A percentile compares a stretch with the other conserved stretches of the same genome.
These are phyloP conservation scores for Syzygium syzygioides DNA, from an alignment of 441 rosid species.

Conservation along the genomic window DNA sequence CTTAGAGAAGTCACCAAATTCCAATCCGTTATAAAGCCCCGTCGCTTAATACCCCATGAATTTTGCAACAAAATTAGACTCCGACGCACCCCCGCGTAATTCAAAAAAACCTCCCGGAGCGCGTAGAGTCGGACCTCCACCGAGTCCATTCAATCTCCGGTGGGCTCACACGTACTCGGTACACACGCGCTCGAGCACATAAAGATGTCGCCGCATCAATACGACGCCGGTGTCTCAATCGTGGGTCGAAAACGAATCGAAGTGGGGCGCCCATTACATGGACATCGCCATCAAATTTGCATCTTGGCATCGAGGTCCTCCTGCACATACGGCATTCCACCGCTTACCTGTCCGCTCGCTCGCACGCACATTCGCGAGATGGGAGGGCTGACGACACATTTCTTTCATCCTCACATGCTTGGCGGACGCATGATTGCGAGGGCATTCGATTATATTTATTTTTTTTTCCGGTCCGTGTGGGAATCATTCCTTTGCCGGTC, in stretches of 20 bases:
- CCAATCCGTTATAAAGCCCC: too few relatives aligned
- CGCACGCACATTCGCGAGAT: background rate
- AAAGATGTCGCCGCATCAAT: background rate
- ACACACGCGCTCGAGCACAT: background rate
- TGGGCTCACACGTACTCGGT: background rate
- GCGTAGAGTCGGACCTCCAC: accelerated
- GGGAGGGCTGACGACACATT: background rate
- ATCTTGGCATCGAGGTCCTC: background rate
- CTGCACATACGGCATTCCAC: background rate
- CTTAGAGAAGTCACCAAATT: too few relatives aligned
- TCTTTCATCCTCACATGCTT: background rate
- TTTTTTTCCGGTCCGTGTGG: background rate
- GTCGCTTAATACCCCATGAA: too few relatives aligned
- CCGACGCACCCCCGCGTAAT: accelerated
- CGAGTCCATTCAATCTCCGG: background rate
- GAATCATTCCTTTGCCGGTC: background rate
- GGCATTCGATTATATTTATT: background rate
- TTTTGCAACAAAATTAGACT: background rate
- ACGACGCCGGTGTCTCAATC: background rate
- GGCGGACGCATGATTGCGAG: background rate
- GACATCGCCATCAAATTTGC: background rate
- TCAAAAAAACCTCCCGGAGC: background rate
- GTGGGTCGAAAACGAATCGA: background rate
- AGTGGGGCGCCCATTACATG: background rate
- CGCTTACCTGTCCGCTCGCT: background rate